Conservation (phyloP, 805 yeast species). For the Barnettozyma botsteinii region DNA sequence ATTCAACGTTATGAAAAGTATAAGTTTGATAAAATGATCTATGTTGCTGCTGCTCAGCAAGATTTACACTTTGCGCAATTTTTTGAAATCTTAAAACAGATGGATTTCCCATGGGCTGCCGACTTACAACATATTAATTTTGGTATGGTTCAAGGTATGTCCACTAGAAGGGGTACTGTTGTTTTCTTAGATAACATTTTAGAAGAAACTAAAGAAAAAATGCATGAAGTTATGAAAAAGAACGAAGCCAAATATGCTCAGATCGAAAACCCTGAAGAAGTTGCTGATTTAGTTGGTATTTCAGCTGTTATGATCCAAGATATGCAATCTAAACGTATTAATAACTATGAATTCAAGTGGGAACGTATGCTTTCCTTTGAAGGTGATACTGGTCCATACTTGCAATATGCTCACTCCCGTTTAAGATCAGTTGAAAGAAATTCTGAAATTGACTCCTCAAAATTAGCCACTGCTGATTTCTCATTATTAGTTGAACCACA, state of each 20-base stretch:
- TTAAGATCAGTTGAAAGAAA: slow-evolving; percentile 91
- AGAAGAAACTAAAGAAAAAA: slow-evolving; percentile 86
- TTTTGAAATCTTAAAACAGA: slow-evolving; percentile 85
- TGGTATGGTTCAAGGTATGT: slow-evolving; percentile 98
- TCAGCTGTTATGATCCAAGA: slow-evolving; percentile 99
- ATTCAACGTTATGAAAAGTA: slow-evolving; percentile 78
- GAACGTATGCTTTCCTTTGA: slow-evolving; percentile 96
- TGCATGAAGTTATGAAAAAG: slow-evolving; percentile 95
- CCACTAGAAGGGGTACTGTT: slow-evolving; percentile 96
- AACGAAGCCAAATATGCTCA: slow-evolving; percentile 88
- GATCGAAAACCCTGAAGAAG: slow-evolving; percentile 87
- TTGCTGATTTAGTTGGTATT: slow-evolving; percentile 93
- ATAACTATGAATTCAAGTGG: slow-evolving; percentile 96
- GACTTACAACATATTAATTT: slow-evolving; percentile 80
- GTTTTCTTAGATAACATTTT: slow-evolving; percentile 93
- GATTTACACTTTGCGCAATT: slow-evolving; percentile 92
- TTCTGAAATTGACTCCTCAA: slow-evolving; percentile 44
- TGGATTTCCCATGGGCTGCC: slow-evolving; percentile 86
- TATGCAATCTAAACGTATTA: slow-evolving; percentile 95
- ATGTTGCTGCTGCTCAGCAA: slow-evolving; percentile 94
- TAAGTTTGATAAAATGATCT: slow-evolving; percentile 91
- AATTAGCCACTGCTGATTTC: slow-evolving; percentile 48
- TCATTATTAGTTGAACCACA: slow-evolving; percentile 62
- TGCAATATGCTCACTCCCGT: slow-evolving; percentile 97
- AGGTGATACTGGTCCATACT: slow-evolving; percentile 98